Evolutionary conservation across 768 basidiomycete genomes (phyloP).

Genomic region (Tylopilus subfusipes): DNA sequence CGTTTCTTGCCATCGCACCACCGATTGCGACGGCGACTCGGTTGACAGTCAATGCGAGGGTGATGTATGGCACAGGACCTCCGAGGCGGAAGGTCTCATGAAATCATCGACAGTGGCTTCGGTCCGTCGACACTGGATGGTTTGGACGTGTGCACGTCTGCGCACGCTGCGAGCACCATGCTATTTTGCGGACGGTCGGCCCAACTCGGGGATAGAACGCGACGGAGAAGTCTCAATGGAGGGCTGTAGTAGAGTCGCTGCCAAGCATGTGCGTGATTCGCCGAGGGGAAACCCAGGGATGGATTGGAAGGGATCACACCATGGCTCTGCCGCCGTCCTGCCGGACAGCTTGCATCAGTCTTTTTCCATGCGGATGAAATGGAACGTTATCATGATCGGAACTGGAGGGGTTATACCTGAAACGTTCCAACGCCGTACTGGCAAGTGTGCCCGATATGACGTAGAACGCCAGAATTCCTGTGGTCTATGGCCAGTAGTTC

Average conservation of each 20-base stretch:
- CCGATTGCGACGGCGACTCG: background rate
- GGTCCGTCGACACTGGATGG: background rate
- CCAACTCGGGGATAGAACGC: background rate
- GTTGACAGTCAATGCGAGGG: background rate
- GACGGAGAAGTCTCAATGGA: background rate
- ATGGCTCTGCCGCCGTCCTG: too few relatives aligned
- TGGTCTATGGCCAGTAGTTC: background rate
- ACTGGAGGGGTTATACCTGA: background rate
- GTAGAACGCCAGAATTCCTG: background rate
- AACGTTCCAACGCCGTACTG: background rate
- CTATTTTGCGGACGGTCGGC: background rate
- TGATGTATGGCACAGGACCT: background rate
- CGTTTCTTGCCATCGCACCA: background rate
- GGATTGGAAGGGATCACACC: background rate
- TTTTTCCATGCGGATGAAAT: too few relatives aligned
- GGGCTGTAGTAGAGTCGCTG: background rate
- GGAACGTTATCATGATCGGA: background rate
- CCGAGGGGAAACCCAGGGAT: background rate
- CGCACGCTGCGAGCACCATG: background rate
- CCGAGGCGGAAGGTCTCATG: background rate
- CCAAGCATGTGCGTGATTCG: background rate
- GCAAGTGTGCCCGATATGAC: background rate
- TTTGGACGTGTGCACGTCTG: background rate
- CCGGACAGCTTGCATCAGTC: too few relatives aligned
- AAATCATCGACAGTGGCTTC: background rate